A percentile compares a stretch with the other conserved stretches of the same genome.
Conservation (phyloP, 192 early-diverging fungal genomes). For the Umbelopsis vinacea region DNA sequence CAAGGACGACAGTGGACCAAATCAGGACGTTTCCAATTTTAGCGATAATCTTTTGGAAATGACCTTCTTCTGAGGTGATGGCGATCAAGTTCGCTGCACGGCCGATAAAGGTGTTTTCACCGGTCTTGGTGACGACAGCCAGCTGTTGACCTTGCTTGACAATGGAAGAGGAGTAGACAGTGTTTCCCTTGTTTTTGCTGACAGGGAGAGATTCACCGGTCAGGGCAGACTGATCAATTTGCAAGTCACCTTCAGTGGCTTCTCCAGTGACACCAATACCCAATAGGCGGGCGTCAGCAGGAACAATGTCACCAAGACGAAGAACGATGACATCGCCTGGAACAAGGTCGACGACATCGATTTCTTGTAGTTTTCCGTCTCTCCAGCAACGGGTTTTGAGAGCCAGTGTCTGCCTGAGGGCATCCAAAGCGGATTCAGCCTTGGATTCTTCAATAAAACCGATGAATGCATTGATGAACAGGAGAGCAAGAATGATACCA, state of each 20-base stretch:
- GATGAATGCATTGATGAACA: slow-evolving; percentile 85
- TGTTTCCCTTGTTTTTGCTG: slow-evolving; percentile 77
- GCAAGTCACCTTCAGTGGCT: slow-evolving; percentile 74
- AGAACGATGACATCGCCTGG: slow-evolving; percentile 91
- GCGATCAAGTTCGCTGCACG: slow-evolving; percentile 93
- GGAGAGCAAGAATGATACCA: slow-evolving; percentile 76
- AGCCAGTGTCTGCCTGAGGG: slow-evolving; percentile 89
- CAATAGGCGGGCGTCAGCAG: slow-evolving; percentile 86
- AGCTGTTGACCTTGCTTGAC: slow-evolving; percentile 96
- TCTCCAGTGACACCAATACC: slow-evolving; percentile 81
- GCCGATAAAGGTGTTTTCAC: slow-evolving; percentile 92
- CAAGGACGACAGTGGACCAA: slow-evolving; percentile 76
- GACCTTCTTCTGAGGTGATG: slow-evolving; percentile 90
- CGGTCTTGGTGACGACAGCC: slow-evolving; percentile 91
- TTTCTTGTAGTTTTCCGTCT: slow-evolving; percentile 69
- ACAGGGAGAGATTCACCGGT: slow-evolving; percentile 95
- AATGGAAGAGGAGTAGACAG: slow-evolving; percentile 91
- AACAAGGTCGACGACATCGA: slow-evolving; percentile 78
- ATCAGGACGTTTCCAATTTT: slow-evolving; percentile 94
- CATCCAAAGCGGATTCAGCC: slow-evolving; percentile 89
- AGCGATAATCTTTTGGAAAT: slow-evolving; percentile 96
- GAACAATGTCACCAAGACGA: slow-evolving; percentile 93
- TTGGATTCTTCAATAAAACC: slow-evolving; percentile 90
- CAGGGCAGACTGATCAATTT: slow-evolving; percentile 92
- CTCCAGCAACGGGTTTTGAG: slow-evolving; percentile 81